Evolutionary conservation across 208 protist genomes (phyloP), one percentile per base, ranked within the genome.

Genomic region (Kentomonas sorsogonicus): DNA sequence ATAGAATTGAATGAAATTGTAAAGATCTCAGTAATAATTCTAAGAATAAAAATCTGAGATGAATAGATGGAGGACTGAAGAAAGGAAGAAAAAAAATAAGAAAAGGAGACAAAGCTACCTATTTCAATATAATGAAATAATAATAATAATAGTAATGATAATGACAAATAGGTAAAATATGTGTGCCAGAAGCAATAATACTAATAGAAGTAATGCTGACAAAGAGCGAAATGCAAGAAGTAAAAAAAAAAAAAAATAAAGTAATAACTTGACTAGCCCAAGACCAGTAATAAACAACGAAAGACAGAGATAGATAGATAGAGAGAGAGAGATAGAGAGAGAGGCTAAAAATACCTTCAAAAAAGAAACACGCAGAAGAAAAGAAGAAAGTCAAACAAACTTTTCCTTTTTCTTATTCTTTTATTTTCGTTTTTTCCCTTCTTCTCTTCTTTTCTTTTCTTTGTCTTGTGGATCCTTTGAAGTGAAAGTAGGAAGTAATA

Each of bases 61-160:
- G 9, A 44, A 34, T 45, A 51, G 38, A 62, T 30, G 52, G 36
- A 31, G 33, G 44, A 44, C 22, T n/a, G n/a, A 18, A 23, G 27
- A 20, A 41, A 41, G n/a, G 16, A 50, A 38, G 41, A 38, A 16
- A 20, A 51, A 64, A 39, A 39, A 48, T 56, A 43, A 31, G 20
- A 26, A 43, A 55, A 55, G 11, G n/a, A 48, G 40, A 60, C 29
- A 65, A 47, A 63, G 48, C 31, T 20, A 40, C 20, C 36, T 52
- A 55, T 15, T 27, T 22, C 36, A 50, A 23, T 2, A 48, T 22
- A 25, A 6, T 16, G 26, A 51, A 33, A 33, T 33, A 62, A 16
- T 47, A 51, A 52, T 16, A 33, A 57, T n/a, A n/a, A n/a, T n/a
- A n/a, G n/a, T n/a, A 53, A 36, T 15, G n/a, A n/a, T 33, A 27